Base-by-base conservation (phyloP, 805 yeast genomes). In the Suhomyces vadensis region DNA sequence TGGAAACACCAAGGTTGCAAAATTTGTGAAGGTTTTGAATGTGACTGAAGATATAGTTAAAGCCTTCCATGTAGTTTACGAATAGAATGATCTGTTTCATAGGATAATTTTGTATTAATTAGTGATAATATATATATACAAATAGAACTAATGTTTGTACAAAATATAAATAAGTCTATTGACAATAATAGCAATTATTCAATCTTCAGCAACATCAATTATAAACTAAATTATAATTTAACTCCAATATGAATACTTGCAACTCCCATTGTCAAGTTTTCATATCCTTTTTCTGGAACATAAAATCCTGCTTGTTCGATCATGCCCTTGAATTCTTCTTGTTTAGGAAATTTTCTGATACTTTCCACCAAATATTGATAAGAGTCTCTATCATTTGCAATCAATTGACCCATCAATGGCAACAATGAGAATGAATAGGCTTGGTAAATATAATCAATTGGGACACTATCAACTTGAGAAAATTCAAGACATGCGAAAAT, bases 161-260 rank as follows among this genome's bases (percentile, higher is more conserved):
- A 25, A 26, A 24, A 6, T 3, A 10, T 9, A 22, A 31, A 33
- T 19, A 25, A 11, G 31, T 7, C 9, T n/a, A 25, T 5, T 19
- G n/a, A n/a, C n/a, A n/a, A n/a, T n/a, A 24, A 24, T 24, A 24
- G 11, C 11, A 24, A 24, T 24, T 24, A n/a, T n/a, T 27, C 17
- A 27, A 27, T 3, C 7, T 27, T 13, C 14, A 13, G 14, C 31
- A 27, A 27, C 9, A n/a, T 27, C 4, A 4, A 31, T 31, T 10
- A 33, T 17, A 33, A 11, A 19, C 5, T 33, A n/a, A 10, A 11
- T 35, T 71, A 89, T 51, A 88, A 74, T 69, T 94, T 94, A 43
- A 94, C 87, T 56, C 98, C 99, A 64, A 90, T 81, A 62, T 94
- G 99, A 52, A 94, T 90, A 41, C 96, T 92, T 43, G 98, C 96